Evolutionary conservation across 305 asterid species (phyloP), one percentile per base, ranked within the genome.

Genomic region (Fraxinus platypoda): DNA sequence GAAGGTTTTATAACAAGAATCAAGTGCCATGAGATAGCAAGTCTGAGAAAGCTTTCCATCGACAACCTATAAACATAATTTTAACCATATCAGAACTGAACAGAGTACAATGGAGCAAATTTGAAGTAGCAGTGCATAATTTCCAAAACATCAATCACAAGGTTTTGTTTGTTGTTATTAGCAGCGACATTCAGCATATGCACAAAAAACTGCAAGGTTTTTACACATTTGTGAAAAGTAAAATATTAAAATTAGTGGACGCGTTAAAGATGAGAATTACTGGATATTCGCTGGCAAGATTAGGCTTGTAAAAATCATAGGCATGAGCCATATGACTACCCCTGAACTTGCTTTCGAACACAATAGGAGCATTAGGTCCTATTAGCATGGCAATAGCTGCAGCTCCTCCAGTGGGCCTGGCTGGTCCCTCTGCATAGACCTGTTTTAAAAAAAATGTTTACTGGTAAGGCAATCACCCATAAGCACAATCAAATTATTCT

Each of bases 401-500:
- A 80, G 99, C 98, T 79, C 98, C 99, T 43, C 99, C 98, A 30
- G 99, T 96, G 76, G 99, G 98, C 81, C 98, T 90, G 86, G 99
- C 99, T 28, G 99, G 98, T 28, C 99, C 99, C 91, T 94, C 98
- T 1, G 99, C 99, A 83, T 96, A 94, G 79, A 96, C 98, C 98
- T 96, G 85, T 87, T 30, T 35, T 0, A 1, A 35, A 86, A 73
- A 87, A 12, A 68, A 82, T 77, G 52, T 43, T 59, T 34, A 75
- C 59, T 54, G 21, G 66, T 84, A 76, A 83, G 81, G 38, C 66
- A 74, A 82, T n/a, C 35, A 31, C 15, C 33, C 11, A 59, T n/a
- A 62, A 34, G 8, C 28, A 59, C 72, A 64, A 64, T n/a, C 31
- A 21, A 64, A 7, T 30, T 30, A 26, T 35, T 52, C 9, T 33